These are phyloP conservation scores for Fusarium illudens DNA, from an alignment of 2,329 filamentous ascomycete genomes.

Conservation along the genomic window DNA sequence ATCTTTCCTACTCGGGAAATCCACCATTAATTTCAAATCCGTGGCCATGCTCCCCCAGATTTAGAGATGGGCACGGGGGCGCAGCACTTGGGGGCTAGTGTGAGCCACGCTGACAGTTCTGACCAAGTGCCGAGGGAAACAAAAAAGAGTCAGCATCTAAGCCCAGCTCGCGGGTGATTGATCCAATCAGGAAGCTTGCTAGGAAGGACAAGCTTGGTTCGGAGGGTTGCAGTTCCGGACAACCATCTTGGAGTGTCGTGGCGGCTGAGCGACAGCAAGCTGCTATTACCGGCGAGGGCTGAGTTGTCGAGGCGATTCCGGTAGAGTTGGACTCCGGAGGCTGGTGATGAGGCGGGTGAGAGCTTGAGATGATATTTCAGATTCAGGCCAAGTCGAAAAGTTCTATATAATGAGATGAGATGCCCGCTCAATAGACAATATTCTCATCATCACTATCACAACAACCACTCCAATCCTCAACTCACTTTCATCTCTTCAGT, in stretches of 20 bases:
- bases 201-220: neutral
- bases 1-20: neutral
- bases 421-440: conserved; percentile 9
- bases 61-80: conserved; percentile 5
- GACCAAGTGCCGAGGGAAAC: neutral
- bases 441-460: conserved; percentile 28
- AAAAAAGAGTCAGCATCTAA: conserved; percentile 27
- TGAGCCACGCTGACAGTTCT: conserved; percentile 21
- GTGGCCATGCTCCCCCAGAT: neutral
- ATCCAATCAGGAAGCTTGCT: conserved; percentile 3
- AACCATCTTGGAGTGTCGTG: neutral
- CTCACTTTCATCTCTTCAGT: neutral
- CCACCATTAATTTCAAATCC: conserved; percentile 10
- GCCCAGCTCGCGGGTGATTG: neutral
- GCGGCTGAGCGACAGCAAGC: conserved; percentile 23
- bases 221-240: conserved; percentile 18
- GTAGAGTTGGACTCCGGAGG: neutral
- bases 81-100: conserved; percentile 30
- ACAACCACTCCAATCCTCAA: neutral
- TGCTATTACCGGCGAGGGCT: conserved; percentile 28
- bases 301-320: neutral
- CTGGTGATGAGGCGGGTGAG: neutral
- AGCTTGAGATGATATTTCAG: neutral
- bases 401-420: conserved; percentile 36
- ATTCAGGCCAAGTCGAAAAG: neutral